Base-by-base conservation (phyloP, 1,139 yeast species). In the Pneumocystis murina region DNA sequence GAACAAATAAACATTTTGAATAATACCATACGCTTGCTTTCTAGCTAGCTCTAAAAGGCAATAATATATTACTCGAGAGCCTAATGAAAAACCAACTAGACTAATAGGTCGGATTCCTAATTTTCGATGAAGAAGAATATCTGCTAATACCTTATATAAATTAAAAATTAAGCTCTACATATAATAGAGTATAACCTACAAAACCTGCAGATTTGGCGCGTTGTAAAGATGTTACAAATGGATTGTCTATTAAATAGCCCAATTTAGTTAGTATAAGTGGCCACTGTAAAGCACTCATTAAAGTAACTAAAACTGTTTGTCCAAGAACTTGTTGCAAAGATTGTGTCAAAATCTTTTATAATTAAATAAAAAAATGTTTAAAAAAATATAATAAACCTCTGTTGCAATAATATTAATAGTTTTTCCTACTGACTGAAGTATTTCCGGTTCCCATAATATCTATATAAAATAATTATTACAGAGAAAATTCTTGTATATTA, bases 171-270 rank as follows among this genome's bases (percentile, higher is more conserved):
- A 28, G 48, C 30, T 20, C 16, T 38, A 55, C 4, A 16, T 54
- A 16, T 4, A 30, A 24, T 30, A 7, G n/a, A 12, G 36, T 38
- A 48, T 48, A 10, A 14, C 55, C 10, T 63, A 64, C 65, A 40
- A 65, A 61, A 1, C 99, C 99, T 0, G 97, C 95, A 62, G 91
- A 82, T 97, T 97, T 91, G 0, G 99, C 98, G 67, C 99, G 80
- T 74, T 92, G 97, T 66, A 94, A 77, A 0, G 98, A 91, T 4
- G 92, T 97, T 71, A 86, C 91, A 98, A 98, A 94, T 0, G 98
- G 99, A 71, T 94, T 94, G 72, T 94, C 99, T 54, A 94, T 79
- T 59, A 94, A 76, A 70, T 94, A 94, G 0, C 96, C 86, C 55
- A 94, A 77, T 71, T 94, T 94, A 0, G 97, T 84, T 60, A 94